Conservation (phyloP, 1,139 yeast genomes). For the Saccharomyces pastorianus region DNA sequence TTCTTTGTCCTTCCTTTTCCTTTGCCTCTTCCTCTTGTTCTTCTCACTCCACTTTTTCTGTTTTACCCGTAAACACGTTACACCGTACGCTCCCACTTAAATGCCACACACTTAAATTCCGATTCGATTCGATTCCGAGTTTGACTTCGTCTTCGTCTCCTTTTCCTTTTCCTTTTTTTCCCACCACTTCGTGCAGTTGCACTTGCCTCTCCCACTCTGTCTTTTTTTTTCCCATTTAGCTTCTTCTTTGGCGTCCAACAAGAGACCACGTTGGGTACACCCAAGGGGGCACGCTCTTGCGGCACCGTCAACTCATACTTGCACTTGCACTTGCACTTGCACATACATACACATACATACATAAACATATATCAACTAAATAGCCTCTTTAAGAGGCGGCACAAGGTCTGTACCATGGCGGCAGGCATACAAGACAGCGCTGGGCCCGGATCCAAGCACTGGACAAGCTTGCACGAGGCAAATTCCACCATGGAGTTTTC, state of each 20-base stretch:
- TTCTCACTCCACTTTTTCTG: background rate
- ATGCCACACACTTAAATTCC: background rate
- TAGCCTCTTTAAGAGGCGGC: too few species aligned
- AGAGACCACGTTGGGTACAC: background rate
- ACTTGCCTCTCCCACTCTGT: background rate
- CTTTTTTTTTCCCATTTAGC: background rate
- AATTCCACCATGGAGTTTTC: too few species aligned
- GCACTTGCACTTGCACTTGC: too few species aligned
- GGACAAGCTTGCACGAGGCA: too few species aligned
- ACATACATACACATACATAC: too few species aligned
- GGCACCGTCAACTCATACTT: too few species aligned
- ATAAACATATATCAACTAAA: too few species aligned
- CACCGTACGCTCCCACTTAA: background rate
- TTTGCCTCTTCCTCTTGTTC: background rate
- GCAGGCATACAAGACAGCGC: too few species aligned
- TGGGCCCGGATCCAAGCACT: too few species aligned
- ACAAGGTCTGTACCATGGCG: too few species aligned
- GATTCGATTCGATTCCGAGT: background rate
- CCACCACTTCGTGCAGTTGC: constrained; percentile 1
- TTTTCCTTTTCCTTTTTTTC: background rate
- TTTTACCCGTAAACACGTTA: background rate
- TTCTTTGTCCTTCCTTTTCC: background rate
- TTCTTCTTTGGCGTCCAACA: background rate
- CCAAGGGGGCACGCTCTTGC: background rate
- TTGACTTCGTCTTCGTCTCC: background rate